phyloP scores from a whole-genome alignment of 1,284 basidiomycete species.

The Cystobasidiaceae sp. region DNA sequence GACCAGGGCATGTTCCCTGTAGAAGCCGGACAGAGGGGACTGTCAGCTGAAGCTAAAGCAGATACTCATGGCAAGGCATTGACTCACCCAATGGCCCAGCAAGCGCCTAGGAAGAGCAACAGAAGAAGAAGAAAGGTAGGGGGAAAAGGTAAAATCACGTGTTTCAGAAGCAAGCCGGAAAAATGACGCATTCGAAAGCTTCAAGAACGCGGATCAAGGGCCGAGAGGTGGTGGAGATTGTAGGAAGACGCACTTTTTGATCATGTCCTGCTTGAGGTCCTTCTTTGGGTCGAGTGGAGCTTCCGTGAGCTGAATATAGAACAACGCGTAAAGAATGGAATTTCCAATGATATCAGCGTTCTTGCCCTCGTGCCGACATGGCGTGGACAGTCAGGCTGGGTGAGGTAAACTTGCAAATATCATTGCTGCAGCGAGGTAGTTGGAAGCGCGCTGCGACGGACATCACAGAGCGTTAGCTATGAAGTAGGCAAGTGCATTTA shows the following conservation, averaged over 20 bases:
- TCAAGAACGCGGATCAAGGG: not conserved
- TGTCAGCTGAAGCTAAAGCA: not conserved
- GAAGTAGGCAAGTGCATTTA: not conserved
- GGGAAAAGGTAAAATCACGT: not conserved
- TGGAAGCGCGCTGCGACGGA: constrained; percentile 10
- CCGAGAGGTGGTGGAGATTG: too few species aligned
- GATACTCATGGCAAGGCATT: constrained; percentile 54
- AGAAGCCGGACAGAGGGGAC: not conserved
- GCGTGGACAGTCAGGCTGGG: constrained; percentile 41
- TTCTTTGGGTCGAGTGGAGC: constrained; percentile 29
- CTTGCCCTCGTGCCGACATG: not conserved
- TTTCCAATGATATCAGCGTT: not conserved
- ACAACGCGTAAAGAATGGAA: not conserved
- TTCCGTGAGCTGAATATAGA: constrained; percentile 17
- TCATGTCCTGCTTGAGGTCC: constrained; percentile 39
- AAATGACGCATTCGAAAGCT: not conserved
- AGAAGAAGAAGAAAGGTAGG: constrained; percentile 46
- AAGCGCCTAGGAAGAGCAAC: constrained; percentile 73
- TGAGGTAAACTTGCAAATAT: constrained; percentile 70
- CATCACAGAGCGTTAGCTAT: not conserved
- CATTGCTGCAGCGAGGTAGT: constrained; percentile 46
- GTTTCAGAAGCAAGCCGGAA: not conserved
- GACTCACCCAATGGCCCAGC: constrained; percentile 57
- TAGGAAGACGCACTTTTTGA: constrained; percentile 36
- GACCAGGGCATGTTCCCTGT: constrained; percentile 57